Percentiles rank a stretch among this genome's conserved stretches.
These are phyloP conservation scores for Collybia nuda DNA, from an alignment of 768 basidiomycete genomes.

Conservation along the genomic window DNA sequence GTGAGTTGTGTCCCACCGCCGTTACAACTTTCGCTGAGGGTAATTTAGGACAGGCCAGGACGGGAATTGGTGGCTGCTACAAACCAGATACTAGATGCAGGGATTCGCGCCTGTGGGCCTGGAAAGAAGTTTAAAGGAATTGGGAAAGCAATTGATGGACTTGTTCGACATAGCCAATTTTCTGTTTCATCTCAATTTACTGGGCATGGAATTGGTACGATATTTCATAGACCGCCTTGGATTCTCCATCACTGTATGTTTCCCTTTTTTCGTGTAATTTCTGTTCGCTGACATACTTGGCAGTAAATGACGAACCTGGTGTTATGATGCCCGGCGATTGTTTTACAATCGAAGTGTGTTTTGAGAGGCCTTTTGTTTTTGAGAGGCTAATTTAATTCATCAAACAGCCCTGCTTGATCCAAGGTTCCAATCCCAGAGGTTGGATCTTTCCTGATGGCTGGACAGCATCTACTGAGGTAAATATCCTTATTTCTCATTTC, in stretches of 20 bases:
- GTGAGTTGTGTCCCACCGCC: constrained; percentile 35
- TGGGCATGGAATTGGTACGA: constrained; percentile 85
- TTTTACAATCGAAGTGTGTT: constrained; percentile 85
- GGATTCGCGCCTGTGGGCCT: constrained; percentile 75
- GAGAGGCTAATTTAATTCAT: background rate
- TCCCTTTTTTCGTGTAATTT: background rate
- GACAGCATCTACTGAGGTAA: constrained; percentile 87
- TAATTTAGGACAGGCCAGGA: constrained; percentile 66
- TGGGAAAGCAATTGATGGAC: constrained; percentile 64
- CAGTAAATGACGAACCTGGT: constrained; percentile 83
- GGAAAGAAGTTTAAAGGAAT: constrained; percentile 68
- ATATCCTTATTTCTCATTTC: constrained; percentile 10
- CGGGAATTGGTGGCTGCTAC: constrained; percentile 63
- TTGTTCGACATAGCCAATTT: constrained; percentile 42
- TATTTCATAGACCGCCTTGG: constrained; percentile 83
- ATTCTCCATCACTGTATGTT: constrained; percentile 73
- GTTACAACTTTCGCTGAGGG: background rate
- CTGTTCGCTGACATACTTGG: background rate
- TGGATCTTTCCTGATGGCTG: constrained; percentile 92
- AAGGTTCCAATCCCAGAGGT: constrained; percentile 64
- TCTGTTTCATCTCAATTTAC: constrained; percentile 72
- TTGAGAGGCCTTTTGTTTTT: background rate
- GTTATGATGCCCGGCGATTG: constrained; percentile 84
- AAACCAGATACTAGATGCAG: constrained; percentile 62
- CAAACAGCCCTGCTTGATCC: constrained; percentile 69